Conservation (phyloP, 2,329 filamentous ascomycete species). For the Eutypella sp. region DNA sequence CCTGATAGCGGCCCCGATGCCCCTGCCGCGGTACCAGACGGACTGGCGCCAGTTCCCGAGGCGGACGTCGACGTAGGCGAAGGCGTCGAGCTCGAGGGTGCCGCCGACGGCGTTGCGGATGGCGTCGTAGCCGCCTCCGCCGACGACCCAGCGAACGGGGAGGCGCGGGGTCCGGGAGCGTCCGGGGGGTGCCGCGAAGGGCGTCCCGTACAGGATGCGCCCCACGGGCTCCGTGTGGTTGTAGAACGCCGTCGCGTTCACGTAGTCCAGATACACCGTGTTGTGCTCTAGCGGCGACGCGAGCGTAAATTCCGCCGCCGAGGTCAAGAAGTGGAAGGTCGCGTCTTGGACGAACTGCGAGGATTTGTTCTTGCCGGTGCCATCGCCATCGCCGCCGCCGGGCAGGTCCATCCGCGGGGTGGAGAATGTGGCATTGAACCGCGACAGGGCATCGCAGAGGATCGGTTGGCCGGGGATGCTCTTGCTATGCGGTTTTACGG, state of each 20-base stretch:
- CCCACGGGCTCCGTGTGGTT: constrained; percentile 75
- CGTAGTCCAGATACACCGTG: constrained; percentile 68
- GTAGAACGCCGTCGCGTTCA: constrained; percentile 83
- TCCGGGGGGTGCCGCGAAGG: constrained; percentile 75
- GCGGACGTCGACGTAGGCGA: constrained; percentile 68
- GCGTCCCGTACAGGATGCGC: constrained; percentile 66
- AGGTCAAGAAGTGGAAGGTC: constrained; percentile 81
- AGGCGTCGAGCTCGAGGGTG: constrained; percentile 69
- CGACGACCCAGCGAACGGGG: constrained; percentile 75
- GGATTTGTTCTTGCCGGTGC: constrained; percentile 38
- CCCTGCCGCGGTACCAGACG: constrained; percentile 64
- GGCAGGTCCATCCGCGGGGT: constrained; percentile 63
- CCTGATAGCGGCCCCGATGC: constrained; percentile 63
- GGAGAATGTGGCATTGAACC: constrained; percentile 64
- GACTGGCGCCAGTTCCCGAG: constrained; percentile 71
- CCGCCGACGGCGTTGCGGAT: constrained; percentile 77
- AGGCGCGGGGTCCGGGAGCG: constrained; percentile 66
- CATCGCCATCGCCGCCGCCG: constrained; percentile 38
- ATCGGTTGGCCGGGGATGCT: constrained; percentile 70
- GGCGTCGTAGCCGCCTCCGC: constrained; percentile 76
- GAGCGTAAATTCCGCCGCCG: constrained; percentile 78
- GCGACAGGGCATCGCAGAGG: constrained; percentile 68
- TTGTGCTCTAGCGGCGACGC: constrained; percentile 71
- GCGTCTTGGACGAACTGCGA: constrained; percentile 78
- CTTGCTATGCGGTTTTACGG: constrained; percentile 62